Evolutionary conservation across 2,329 filamentous ascomycete species (phyloP), one percentile per base, ranked within the genome.

Genomic region (Aspergillus unguis): DNA sequence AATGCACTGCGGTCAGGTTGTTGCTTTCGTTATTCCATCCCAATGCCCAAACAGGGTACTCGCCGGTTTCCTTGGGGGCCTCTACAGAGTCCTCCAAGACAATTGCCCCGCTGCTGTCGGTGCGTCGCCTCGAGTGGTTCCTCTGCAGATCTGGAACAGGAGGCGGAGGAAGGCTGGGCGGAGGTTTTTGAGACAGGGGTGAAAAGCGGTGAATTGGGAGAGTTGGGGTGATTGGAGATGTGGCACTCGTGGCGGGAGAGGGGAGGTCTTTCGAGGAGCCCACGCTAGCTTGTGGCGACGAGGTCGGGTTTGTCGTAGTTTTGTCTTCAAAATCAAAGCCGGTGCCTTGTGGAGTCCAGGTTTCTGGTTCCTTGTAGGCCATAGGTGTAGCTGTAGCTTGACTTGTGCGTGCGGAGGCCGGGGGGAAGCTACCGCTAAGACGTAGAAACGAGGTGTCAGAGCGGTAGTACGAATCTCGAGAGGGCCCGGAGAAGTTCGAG

Each of bases 21-120:
- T 58, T 58, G 36, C 56, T 56, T 27, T 81, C 72, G 75, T 78
- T 55, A 67, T 69, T 63, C 70, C 71, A 66, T 40, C 71, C 62
- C 52, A 70, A 57, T 42, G 70, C 62, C 73, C 73, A 75, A 27
- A 74, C 62, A 4, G 72, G 71, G 49, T 78, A 73, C 4, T 77
- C 77, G 8, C 80, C 62, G 46, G 84, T 82, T 76, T 83, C 82
- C 40, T 73, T 76, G 56, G 80, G 78, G 29, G 77, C 76, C 3
- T 76, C 73, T 1, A 72, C 69, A 1, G 72, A 69, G 25, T 72
- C 65, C 46, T 72, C 72, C 41, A 75, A 64, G 45, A 73, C 69
- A 44, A 80, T 77, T 52, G 75, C 75, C 60, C 77, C 74, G 51
- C 72, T 74, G 57, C 72, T 75, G 55, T 73, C 69, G 0, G 73